phyloP scores from a whole-genome alignment of 228 moss, liverwort and hornwort species.

The Sphagnum fallax region DNA sequence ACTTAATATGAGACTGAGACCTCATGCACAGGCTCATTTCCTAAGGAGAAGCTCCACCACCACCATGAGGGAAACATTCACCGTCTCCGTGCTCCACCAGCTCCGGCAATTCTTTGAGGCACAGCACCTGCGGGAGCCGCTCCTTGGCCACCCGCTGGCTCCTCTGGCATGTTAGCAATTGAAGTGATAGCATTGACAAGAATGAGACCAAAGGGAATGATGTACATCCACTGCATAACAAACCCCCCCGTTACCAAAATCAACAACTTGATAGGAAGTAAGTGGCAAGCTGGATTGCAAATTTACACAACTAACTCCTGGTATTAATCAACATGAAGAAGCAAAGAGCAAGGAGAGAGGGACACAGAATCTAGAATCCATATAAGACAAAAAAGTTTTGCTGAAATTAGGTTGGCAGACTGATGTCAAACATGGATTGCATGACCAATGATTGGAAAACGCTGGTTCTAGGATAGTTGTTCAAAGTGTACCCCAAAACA shows the following conservation, averaged over 20 bases:
- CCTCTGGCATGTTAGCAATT: slow-evolving; percentile 81
- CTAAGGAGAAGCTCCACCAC: too few species aligned
- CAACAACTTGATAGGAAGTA: background rate
- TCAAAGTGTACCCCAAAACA: too few species aligned
- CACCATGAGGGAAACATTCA: slow-evolving; percentile 3
- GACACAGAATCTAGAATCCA: background rate
- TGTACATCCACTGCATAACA: slow-evolving; percentile 89
- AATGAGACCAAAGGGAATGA: slow-evolving; percentile 74
- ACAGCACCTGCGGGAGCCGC: slow-evolving; percentile 27
- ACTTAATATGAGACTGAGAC: too few species aligned
- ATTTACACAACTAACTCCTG: background rate
- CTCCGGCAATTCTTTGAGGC: slow-evolving; percentile 47
- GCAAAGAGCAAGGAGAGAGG: background rate
- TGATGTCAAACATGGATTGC: background rate
- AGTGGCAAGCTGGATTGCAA: background rate
- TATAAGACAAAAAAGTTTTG: background rate
- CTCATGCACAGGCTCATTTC: too few species aligned
- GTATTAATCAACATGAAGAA: background rate
- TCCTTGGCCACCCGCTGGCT: slow-evolving; percentile 64
- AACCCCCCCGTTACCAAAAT: background rate
- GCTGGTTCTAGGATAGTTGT: too few species aligned
- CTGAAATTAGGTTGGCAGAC: background rate
- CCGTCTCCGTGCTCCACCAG: slow-evolving; percentile 50
- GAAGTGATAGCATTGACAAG: slow-evolving; percentile 70
- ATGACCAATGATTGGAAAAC: background rate